Conservation (phyloP, 805 yeast genomes). For the Kuraishia cidri region DNA sequence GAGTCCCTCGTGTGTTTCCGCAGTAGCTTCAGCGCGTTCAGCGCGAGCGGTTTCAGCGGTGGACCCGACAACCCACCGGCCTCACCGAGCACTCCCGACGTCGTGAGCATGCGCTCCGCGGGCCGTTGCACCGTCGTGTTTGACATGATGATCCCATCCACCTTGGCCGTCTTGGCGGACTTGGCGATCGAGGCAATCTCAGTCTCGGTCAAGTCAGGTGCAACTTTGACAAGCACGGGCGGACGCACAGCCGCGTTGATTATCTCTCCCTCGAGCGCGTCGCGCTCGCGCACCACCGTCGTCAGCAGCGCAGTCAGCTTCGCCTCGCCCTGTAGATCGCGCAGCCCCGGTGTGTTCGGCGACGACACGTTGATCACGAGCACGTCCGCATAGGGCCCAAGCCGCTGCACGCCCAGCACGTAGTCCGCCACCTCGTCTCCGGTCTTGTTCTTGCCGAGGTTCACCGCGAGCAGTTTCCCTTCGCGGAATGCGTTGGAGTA, state of each 20-base stretch:
- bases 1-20: constrained; percentile 72
- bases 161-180: constrained; percentile 65
- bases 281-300: constrained; percentile 63
- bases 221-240: constrained; percentile 83
- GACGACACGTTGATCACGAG: constrained; percentile 87
- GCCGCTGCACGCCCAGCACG: constrained; percentile 70
- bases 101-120: constrained; percentile 36
- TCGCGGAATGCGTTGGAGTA: constrained; percentile 44
- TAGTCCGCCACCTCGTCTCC: constrained; percentile 90
- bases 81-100: constrained; percentile 35
- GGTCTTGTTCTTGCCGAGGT: constrained; percentile 85
- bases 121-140: constrained; percentile 92
- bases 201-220: constrained; percentile 81
- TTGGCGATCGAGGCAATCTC: constrained; percentile 79
- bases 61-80: constrained; percentile 90
- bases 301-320: constrained; percentile 62
- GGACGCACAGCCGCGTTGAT: constrained; percentile 39
- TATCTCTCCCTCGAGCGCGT: constrained; percentile 31
- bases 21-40: constrained; percentile 61
- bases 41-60: constrained; percentile 75
- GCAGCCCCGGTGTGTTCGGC: constrained; percentile 93
- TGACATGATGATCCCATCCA: constrained; percentile 89
- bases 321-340: constrained; percentile 74
- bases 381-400: constrained; percentile 84
- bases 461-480: constrained; percentile 66